These are phyloP conservation scores for Saccharum officinarum DNA, from an alignment of 176 grass and related monocot species.

Conservation along the genomic window DNA sequence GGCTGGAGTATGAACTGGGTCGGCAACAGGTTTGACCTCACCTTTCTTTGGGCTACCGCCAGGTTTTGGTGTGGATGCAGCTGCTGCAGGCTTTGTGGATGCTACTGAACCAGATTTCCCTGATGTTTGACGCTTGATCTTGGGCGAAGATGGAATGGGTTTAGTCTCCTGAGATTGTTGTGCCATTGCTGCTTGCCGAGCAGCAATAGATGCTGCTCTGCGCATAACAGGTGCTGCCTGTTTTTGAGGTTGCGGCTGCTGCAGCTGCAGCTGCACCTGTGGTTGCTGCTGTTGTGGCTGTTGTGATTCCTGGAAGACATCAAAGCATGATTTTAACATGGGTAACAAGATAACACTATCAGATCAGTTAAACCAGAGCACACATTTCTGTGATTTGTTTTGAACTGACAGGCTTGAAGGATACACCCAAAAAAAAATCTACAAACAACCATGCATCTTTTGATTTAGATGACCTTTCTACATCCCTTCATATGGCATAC, in stretches of 20 bases:
- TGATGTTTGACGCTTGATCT: slow-evolving; percentile 62
- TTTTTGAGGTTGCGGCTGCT: slow-evolving; percentile 44
- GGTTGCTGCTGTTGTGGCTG: slow-evolving; percentile 37
- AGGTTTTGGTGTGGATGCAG: slow-evolving; percentile 35
- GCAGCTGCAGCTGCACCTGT: slow-evolving; percentile 20
- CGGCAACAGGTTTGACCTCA: slow-evolving; percentile 20
- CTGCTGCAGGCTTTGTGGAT: slow-evolving; percentile 27
- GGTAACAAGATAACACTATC: neutral
- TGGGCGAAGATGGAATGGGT: slow-evolving; percentile 39
- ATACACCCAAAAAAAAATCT: too few relatives aligned
- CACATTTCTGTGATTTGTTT: neutral
- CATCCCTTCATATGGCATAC: slow-evolving; percentile 7
- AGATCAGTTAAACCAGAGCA: slow-evolving; percentile 20
- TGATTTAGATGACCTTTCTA: neutral
- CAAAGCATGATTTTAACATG: slow-evolving; percentile 24
- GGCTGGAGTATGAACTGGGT: slow-evolving; percentile 13
- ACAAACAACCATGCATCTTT: too few relatives aligned
- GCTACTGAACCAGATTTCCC: slow-evolving; percentile 33
- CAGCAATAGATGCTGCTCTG: slow-evolving; percentile 50
- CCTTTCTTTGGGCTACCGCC: slow-evolving; percentile 44
- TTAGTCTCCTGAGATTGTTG: slow-evolving; percentile 57
- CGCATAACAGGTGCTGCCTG: slow-evolving; percentile 39
- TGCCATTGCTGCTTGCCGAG: slow-evolving; percentile 51
- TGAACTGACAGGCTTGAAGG: neutral
- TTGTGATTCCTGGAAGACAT: slow-evolving; percentile 40